Evolutionary conservation across 1,284 basidiomycete genomes (phyloP), one percentile per base, ranked within the genome.

Genomic region (Naganishia cerealis): DNA sequence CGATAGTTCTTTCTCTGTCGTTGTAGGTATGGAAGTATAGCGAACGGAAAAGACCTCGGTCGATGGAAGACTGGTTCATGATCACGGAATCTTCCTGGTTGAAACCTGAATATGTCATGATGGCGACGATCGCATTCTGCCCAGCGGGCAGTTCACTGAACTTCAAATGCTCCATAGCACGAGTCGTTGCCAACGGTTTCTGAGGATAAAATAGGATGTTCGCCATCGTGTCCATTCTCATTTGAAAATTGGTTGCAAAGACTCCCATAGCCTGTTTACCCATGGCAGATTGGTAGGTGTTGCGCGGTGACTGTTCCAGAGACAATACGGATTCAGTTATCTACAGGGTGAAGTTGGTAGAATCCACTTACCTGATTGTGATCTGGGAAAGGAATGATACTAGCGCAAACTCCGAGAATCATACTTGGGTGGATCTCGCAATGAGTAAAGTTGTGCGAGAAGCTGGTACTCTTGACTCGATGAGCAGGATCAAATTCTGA

Each of bases 71-170:
- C 82, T 99, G 95, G 81, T 99, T 99, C 95, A 99, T 97, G 81
- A 99, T 99, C 80, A 99, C 95, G 72, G 95, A 99, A 86, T 99
- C 96, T 88, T 99, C 96, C 82, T 99, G 96, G 81, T 99, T 99
- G 83, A 99, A 99, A 40, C 95, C 95, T 74, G 94, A 97, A 82
- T 99, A 99, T 77, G 94, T 97, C 62, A 99, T 84, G 78, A 99
- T 99, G 4, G 95, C 96, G 56, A 99, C 94, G 72, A 98, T 94
- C 56, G 94, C 94, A 78, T 99, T 99, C 81, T 97, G 94, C 21
- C 95, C 96, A 15, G 95, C 95, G 39, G 95, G 95, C 55, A 99
- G 85, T 78, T 99, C 94, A 75, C 94, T 87, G 88, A 99, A 99
- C 76, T 92, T 91, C 71, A 99, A 87, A 76, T 97, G 97, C 81